Evolutionary conservation across 495 filamentous ascomycete species (phyloP).

Genomic region (Letharia columbiana): DNA sequence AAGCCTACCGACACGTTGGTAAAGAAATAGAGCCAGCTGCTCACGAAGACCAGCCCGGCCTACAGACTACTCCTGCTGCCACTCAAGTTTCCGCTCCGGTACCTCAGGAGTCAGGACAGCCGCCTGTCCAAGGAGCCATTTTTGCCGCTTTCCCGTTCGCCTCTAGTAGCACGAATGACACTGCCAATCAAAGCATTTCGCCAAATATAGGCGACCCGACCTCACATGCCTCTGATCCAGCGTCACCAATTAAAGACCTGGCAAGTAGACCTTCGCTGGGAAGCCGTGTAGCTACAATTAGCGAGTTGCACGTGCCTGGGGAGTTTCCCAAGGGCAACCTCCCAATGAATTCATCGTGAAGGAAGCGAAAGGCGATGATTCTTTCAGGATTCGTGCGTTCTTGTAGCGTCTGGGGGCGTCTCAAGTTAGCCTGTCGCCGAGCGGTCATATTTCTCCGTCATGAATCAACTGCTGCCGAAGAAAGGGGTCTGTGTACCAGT

Average conservation of each 20-base stretch:
- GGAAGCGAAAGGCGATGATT: not conserved
- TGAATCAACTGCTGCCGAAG: not conserved
- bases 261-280: constrained; percentile 20
- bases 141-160: constrained; percentile 4
- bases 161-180: not conserved
- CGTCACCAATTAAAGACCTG: constrained; percentile 17
- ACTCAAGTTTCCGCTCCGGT: constrained; percentile 9
- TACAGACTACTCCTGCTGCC: constrained; percentile 10
- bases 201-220: not conserved
- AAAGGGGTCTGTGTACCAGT: not conserved
- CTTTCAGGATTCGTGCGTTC: not conserved
- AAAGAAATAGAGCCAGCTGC: constrained; percentile 5
- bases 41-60: constrained; percentile 19
- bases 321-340: constrained; percentile 20
- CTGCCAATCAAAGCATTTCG: not conserved
- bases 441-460: not conserved
- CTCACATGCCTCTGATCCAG: constrained; percentile 12
- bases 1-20: constrained; percentile 9
- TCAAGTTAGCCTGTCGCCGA: not conserved
- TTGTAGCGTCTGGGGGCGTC: not conserved
- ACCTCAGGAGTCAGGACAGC: not conserved
- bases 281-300: constrained; percentile 20
- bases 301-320: constrained; percentile 25
- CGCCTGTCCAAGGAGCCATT: constrained; percentile 8
- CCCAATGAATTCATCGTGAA: not conserved